Percentiles rank a stretch among this genome's conserved stretches.
Evolutionary conservation across 371 early-diverging fungal genomes (phyloP).

Genomic region (Encephalitozoon intestinalis): DNA sequence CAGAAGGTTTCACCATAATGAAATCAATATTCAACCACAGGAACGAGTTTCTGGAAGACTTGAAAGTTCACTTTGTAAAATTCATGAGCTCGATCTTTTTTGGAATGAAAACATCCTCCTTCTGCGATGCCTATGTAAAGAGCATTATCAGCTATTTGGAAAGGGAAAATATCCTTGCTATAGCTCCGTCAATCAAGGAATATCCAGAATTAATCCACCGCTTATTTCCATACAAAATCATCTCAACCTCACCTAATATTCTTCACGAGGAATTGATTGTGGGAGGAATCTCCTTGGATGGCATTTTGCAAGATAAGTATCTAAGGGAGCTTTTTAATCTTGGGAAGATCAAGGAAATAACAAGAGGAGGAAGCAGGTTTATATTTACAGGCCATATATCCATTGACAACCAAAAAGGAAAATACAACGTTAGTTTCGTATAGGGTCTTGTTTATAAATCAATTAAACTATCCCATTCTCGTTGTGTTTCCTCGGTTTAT

Average conservation of each 20-base stretch:
- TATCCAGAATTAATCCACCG: background rate
- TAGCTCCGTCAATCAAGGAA: background rate
- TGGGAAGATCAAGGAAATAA: background rate
- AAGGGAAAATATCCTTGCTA: background rate
- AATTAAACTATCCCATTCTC: background rate
- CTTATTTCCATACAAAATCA: background rate
- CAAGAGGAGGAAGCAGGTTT: background rate
- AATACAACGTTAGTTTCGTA: background rate
- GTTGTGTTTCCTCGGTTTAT: conserved; percentile 21
- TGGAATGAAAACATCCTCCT: background rate
- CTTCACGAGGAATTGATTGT: background rate
- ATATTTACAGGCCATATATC: background rate
- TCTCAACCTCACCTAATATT: background rate
- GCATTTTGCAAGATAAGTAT: background rate
- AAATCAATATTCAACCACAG: background rate
- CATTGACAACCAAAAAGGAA: background rate
- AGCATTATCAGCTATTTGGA: background rate
- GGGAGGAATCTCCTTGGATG: background rate
- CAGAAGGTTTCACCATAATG: background rate
- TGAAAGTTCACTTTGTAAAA: background rate
- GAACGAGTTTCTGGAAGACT: background rate
- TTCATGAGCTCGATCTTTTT: background rate
- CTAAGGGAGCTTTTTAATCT: background rate
- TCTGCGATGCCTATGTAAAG: background rate
- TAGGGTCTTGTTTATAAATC: background rate